Evolutionary conservation across 2,329 filamentous ascomycete species (phyloP), one percentile per base, ranked within the genome.

Genomic region (Pseudogymnoascus sp.): DNA sequence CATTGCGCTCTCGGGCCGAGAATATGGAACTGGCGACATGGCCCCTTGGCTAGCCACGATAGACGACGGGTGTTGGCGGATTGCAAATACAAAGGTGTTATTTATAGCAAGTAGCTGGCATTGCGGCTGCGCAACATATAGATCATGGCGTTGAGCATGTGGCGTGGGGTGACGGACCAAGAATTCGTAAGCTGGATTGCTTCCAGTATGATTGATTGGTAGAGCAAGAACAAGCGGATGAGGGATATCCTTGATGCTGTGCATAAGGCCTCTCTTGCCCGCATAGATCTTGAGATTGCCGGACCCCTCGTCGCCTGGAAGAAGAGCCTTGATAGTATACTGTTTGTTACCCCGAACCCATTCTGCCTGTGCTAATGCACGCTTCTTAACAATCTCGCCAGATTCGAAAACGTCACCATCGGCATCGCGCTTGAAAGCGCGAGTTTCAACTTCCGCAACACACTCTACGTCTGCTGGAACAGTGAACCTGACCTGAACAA

Each of bases 21-120:
- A 75, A 67, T 85, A 87, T 0, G 87, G 87, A 19, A 86, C 78
- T 1, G 87, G 87, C 14, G 72, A 73, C 60, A 71, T 65, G 49
- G 73, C 5, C 67, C 71, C 42, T 9, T 65, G 63, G 16, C 73
- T 69, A 58, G 75, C 52, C 2, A 75, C 75, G 0, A 82, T 75
- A 1, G 82, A 83, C 0, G 91, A 88, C 0, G 92, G 90, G 72
- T 99, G 92, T 72, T 99, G 94, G 52, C 94, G 90, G 64, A 99
- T 89, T 61, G 90, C 90, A 74, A 99, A 99, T 28, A 99, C 93
- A 72, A 97, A 99, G 0, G 94, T 99, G 73, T 99, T 97, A 78
- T 97, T 97, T 62, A 96, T 81, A 1, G 91, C 92, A 28, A 99
- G 80, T 25, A 87, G 85, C 67, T 88, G 84, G 73, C 94, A 99